These are phyloP conservation scores for Podaxis rugospora DNA, from an alignment of 768 basidiomycete species.

Conservation along the genomic window DNA sequence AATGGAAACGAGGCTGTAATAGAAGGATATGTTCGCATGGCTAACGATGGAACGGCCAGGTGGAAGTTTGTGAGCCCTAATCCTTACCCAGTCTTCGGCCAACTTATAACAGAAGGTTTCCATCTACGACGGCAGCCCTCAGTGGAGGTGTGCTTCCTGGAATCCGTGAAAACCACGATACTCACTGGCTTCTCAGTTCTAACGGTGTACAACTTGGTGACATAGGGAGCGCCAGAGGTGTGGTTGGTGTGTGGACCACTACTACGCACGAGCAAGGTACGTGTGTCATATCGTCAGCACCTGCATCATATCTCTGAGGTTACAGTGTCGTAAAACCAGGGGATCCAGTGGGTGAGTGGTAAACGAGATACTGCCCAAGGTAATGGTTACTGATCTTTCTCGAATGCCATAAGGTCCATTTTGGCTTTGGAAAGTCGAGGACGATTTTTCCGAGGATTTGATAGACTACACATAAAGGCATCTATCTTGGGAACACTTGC, in stretches of 20 bases:
- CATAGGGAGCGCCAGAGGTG: conserved; percentile 59
- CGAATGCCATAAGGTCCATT: conserved; percentile 48
- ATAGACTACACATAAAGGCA: conserved; percentile 27
- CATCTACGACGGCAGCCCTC: conserved; percentile 45
- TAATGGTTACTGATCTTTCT: not conserved
- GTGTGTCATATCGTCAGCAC: conserved; percentile 2
- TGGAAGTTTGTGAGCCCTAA: conserved; percentile 54
- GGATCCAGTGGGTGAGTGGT: conserved; percentile 58
- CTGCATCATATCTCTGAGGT: not conserved
- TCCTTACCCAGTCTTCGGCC: not conserved
- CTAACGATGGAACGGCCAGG: conserved; percentile 37
- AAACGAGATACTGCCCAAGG: not conserved
- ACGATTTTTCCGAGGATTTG: conserved; percentile 29
- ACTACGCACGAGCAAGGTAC: conserved; percentile 52
- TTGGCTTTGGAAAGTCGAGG: conserved; percentile 64
- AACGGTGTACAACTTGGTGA: conserved; percentile 66
- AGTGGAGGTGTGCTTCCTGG: conserved; percentile 50
- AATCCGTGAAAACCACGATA: not conserved
- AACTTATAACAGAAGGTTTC: conserved; percentile 36
- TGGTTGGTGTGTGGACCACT: conserved; percentile 68
- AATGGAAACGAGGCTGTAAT: conserved; percentile 39
- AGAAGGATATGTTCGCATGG: conserved; percentile 49
- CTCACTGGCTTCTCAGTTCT: conserved; percentile 36
- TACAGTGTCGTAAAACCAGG: conserved; percentile 25
- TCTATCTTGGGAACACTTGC: not conserved